These are phyloP conservation scores for Agroathelia rolfsii DNA, from an alignment of 1,284 basidiomycete genomes.

Conservation along the genomic window DNA sequence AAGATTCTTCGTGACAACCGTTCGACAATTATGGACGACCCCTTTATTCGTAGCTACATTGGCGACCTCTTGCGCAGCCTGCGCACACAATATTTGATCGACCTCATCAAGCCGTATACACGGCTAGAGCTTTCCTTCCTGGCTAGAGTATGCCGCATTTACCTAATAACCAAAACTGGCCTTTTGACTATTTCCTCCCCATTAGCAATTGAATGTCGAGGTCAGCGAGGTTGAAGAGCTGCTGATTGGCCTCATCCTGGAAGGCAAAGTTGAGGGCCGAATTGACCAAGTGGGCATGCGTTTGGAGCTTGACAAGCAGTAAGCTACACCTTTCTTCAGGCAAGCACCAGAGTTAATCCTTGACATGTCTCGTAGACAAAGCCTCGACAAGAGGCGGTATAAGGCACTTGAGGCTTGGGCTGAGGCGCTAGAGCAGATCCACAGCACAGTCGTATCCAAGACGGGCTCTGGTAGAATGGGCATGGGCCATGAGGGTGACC, in stretches of 20 bases:
- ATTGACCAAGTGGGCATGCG: conserved; percentile 94
- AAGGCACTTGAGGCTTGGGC: conserved; percentile 77
- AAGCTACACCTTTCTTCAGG: conserved; percentile 21
- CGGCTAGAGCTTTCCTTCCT: conserved; percentile 87
- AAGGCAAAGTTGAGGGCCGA: conserved; percentile 88
- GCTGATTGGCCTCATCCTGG: conserved; percentile 87
- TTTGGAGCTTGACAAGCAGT: conserved; percentile 85
- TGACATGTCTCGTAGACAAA: conserved; percentile 44
- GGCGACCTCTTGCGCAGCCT: conserved; percentile 90
- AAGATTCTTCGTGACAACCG: conserved; percentile 88
- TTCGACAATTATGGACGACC: conserved; percentile 89
- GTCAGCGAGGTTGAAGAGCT: conserved; percentile 86
- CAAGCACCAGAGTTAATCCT: conserved; percentile 7
- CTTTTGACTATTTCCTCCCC: conserved; percentile 7
- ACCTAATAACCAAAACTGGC: no score
- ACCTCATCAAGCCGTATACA: conserved; percentile 95
- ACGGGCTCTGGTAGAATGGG: conserved; percentile 34
- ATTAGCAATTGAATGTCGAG: conserved; percentile 86
- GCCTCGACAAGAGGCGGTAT: conserved; percentile 77
- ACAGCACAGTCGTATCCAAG: conserved; percentile 65
- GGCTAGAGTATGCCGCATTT: conserved; percentile 75
- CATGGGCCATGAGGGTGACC: conserved; percentile 13
- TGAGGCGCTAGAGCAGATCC: conserved; percentile 62
- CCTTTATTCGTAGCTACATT: conserved; percentile 89
- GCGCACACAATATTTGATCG: conserved; percentile 93